Evolutionary conservation across 768 basidiomycete genomes (phyloP).

Genomic region (Lentinus brumalis): DNA sequence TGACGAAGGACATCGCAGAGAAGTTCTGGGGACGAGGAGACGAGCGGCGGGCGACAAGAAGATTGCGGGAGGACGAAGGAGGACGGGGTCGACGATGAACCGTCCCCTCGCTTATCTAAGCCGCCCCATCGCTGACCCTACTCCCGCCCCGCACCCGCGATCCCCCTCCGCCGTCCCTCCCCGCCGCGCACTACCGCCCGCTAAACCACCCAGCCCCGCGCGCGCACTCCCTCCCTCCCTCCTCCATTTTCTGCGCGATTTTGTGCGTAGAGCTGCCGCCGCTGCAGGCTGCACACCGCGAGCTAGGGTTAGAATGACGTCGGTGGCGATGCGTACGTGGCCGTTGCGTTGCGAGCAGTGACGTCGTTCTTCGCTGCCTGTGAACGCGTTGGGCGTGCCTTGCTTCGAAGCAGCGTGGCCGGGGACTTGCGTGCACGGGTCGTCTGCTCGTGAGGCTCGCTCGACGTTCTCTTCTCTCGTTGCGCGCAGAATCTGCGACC

Average conservation of each 20-base stretch:
- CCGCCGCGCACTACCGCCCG: neutral
- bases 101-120: conserved; percentile 16
- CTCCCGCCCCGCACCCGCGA: neutral
- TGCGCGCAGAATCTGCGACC: too few relatives aligned
- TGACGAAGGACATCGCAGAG: conserved; percentile 83
- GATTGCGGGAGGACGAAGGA: neutral
- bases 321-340: conserved; percentile 1
- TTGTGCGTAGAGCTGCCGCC: neutral
- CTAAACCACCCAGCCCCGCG: neutral
- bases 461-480: too few relatives aligned
- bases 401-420: too few relatives aligned
- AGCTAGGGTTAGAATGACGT: conserved; percentile 17
- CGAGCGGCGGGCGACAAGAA: neutral
- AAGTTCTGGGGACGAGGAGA: neutral
- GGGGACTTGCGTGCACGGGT: too few relatives aligned
- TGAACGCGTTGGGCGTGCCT: neutral
- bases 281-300: neutral
- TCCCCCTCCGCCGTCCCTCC: neutral
- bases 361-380: neutral
- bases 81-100: neutral
- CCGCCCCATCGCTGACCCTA: conserved; percentile 5
- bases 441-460: too few relatives aligned
- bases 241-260: neutral
- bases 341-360: neutral
- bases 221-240: neutral